These are phyloP conservation scores for Austropuccinia psidii DNA, from an alignment of 1,284 basidiomycete species.

Conservation along the genomic window DNA sequence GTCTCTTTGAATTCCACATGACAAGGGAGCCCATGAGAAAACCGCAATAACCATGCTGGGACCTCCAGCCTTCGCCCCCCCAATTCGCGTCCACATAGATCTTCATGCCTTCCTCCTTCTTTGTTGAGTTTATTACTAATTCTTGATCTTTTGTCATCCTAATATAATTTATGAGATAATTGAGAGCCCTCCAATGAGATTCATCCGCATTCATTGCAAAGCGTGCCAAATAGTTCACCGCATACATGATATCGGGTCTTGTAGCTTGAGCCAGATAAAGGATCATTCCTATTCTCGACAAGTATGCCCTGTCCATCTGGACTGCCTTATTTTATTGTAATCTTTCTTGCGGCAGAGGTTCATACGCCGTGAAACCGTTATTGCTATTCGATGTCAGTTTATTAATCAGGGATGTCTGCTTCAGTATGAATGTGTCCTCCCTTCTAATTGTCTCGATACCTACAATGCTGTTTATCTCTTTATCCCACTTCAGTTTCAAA, in stretches of 20 bases:
- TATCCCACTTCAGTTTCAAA: neutral
- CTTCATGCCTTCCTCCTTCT: neutral
- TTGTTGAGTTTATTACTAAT: neutral
- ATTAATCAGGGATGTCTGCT: neutral
- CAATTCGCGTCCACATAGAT: neutral
- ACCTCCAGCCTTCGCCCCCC: no score
- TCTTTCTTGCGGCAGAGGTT: neutral
- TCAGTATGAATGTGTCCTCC: neutral
- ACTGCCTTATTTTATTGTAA: no score
- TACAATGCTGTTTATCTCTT: neutral
- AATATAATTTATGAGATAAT: neutral
- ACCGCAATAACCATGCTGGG: no score
- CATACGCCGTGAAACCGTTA: no score
- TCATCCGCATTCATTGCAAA: neutral
- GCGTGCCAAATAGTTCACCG: conserved; percentile 5
- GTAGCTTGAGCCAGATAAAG: neutral
- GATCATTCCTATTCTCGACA: no score
- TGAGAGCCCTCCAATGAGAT: neutral
- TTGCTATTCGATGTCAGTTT: neutral
- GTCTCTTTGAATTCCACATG: neutral
- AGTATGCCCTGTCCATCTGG: no score
- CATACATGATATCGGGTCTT: conserved; percentile 6
- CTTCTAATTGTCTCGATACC: neutral
- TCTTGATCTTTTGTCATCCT: neutral
- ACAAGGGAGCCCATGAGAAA: no score